phyloP scores from a whole-genome alignment of 1,284 basidiomycete genomes.

The Ustilago sp. region DNA sequence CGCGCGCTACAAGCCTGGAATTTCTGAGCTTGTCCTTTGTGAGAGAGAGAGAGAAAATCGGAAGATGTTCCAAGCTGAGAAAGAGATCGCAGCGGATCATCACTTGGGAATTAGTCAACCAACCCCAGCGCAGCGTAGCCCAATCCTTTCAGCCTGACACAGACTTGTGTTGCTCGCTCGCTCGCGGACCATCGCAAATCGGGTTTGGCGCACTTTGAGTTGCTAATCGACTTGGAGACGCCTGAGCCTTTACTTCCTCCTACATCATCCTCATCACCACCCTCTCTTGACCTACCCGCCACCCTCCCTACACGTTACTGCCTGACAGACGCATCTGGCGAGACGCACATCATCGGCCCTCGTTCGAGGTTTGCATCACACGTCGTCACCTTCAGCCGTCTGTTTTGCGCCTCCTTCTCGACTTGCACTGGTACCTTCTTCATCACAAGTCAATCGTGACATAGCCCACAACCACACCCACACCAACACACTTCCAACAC shows the following conservation, averaged over 20 bases:
- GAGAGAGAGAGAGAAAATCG: conserved; percentile 6
- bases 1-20: conserved; percentile 6
- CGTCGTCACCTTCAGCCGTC: conserved; percentile 6
- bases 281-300: conserved; percentile 10
- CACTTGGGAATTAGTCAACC: conserved; percentile 17
- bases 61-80: not conserved
- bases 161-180: not conserved
- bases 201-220: conserved; percentile 32
- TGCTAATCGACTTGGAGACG: not conserved
- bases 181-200: conserved; percentile 28
- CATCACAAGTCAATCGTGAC: not conserved
- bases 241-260: conserved; percentile 1
- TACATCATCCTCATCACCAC: conserved; percentile 8
- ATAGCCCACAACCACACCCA: not conserved
- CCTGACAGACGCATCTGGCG: conserved; percentile 37
- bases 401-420: not conserved
- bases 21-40: not conserved
- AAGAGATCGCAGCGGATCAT: conserved; percentile 16
- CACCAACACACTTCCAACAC: not conserved
- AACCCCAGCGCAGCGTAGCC: too few species aligned
- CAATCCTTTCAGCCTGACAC: too few species aligned
- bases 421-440: not conserved
- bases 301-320: conserved; percentile 8
- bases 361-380: conserved; percentile 12
- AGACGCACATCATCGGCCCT: conserved; percentile 12